These are phyloP conservation scores for Colletotrichum zoysiae DNA, from an alignment of 2,329 filamentous ascomycete species.

Conservation along the genomic window DNA sequence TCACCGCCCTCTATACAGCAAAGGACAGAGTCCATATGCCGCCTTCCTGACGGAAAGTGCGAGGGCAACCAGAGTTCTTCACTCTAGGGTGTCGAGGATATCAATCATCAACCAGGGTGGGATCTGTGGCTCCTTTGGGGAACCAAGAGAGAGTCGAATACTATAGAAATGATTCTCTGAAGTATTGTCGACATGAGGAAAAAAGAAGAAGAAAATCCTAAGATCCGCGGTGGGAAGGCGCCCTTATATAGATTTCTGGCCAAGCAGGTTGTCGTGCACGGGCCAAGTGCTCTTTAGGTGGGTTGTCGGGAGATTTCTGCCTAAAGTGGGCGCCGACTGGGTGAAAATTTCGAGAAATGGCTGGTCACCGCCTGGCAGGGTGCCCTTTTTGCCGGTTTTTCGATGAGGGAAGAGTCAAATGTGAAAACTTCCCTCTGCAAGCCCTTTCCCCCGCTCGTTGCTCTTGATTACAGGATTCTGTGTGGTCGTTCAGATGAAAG, in stretches of 20 bases:
- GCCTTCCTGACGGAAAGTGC: conserved; percentile 73
- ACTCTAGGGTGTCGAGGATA: conserved; percentile 92
- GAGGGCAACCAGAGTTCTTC: conserved; percentile 75
- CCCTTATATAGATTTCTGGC: conserved; percentile 56
- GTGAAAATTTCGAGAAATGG: conserved; percentile 27
- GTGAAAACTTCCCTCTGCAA: conserved; percentile 11
- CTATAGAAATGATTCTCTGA: conserved; percentile 98
- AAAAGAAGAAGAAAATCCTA: conserved; percentile 57
- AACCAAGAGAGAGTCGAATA: conserved; percentile 93
- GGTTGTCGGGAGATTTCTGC: conserved; percentile 13
- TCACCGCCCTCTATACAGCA: conserved; percentile 87
- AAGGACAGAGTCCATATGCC: conserved; percentile 50
- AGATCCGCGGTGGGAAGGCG: conserved; percentile 47
- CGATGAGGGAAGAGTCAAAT: not conserved
- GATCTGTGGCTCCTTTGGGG: conserved; percentile 92
- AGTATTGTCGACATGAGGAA: conserved; percentile 74
- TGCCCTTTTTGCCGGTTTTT: conserved; percentile 27
- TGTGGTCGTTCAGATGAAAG: not conserved
- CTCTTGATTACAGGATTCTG: not conserved
- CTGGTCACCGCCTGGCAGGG: conserved; percentile 26
- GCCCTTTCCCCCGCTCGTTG: not conserved
- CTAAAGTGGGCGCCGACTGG: conserved; percentile 19
- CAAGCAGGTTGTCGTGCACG: not conserved
- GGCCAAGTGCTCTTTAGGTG: not conserved
- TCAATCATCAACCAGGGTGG: conserved; percentile 95